These are phyloP conservation scores for Saccharomyces kudriavzevii DNA, from an alignment of 805 yeast genomes.

Conservation along the genomic window DNA sequence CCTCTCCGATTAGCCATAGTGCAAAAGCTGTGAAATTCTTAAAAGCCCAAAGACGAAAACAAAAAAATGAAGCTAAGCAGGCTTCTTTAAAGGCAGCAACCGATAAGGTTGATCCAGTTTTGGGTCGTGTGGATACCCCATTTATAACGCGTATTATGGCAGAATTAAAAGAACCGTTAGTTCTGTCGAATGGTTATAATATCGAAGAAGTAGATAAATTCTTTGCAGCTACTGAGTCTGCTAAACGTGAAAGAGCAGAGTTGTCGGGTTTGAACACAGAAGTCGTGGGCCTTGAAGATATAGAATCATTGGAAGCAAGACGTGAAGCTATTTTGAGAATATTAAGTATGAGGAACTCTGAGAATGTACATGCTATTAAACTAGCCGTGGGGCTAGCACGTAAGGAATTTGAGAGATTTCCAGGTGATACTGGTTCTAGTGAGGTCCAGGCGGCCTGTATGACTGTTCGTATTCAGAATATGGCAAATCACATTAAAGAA, in stretches of 20 bases:
- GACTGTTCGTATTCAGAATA: conserved; percentile 70
- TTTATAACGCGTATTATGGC: conserved; percentile 62
- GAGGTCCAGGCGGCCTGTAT: conserved; percentile 93
- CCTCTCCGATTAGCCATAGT: conserved; percentile 7
- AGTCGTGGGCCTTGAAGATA: conserved; percentile 15
- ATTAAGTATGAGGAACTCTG: conserved; percentile 64
- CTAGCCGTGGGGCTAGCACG: conserved; percentile 58
- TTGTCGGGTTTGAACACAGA: conserved; percentile 21
- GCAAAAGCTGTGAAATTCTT: conserved; percentile 26
- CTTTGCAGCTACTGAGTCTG: conserved; percentile 46
- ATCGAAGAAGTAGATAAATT: conserved; percentile 65
- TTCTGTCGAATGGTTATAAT: conserved; percentile 52
- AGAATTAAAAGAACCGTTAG: conserved; percentile 57
- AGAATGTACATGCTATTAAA: conserved; percentile 47
- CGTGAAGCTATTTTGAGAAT: conserved; percentile 65
- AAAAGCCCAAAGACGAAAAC: conserved; percentile 30
- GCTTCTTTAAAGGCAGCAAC: conserved; percentile 17
- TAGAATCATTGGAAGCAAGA: conserved; percentile 45
- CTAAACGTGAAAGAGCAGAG: conserved; percentile 21
- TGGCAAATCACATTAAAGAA: conserved; percentile 64
- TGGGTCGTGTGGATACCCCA: conserved; percentile 60
- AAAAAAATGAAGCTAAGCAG: conserved; percentile 31
- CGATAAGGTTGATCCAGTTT: conserved; percentile 69
- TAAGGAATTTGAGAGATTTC: conserved; percentile 70
- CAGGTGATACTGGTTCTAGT: conserved; percentile 89